Evolutionary conservation across 306 rosid species (phyloP).

Genomic region (Ormosia semicastrata): DNA sequence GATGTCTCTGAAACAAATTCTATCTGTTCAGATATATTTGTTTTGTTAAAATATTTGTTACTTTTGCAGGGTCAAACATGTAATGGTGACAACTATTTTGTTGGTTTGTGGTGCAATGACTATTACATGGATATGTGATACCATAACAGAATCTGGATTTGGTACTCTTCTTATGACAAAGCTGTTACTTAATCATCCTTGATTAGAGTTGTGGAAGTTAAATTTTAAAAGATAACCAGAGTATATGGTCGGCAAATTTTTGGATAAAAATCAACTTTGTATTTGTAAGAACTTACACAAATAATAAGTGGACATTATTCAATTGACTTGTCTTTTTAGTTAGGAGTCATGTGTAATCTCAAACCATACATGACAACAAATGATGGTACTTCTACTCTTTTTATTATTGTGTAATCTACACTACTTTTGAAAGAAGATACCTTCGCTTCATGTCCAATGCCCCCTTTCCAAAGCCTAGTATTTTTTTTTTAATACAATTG

Average conservation of each 20-base stretch:
- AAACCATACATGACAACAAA: neutral
- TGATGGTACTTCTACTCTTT: neutral
- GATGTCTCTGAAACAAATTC: neutral
- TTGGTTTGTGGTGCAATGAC: constrained; percentile 97
- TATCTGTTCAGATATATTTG: constrained; percentile 1
- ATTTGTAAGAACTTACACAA: neutral
- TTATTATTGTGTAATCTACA: neutral
- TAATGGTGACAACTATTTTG: constrained; percentile 69
- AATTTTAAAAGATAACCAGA: neutral
- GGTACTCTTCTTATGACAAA: constrained; percentile 49
- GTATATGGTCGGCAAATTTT: neutral
- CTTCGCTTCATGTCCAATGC: neutral
- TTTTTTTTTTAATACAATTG: neutral
- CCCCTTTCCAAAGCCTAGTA: neutral
- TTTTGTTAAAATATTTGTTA: constrained; percentile 19
- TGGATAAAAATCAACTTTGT: neutral
- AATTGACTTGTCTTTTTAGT: neutral
- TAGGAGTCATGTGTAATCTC: neutral
- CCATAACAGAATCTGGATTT: constrained; percentile 95
- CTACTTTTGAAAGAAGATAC: neutral
- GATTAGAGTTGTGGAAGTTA: constrained; percentile 16
- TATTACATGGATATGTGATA: constrained; percentile 91
- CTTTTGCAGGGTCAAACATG: constrained; percentile 85
- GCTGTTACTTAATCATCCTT: constrained; percentile 18
- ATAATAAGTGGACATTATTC: neutral